Percentiles rank a stretch among this genome's conserved stretches.
Evolutionary conservation across 2,329 filamentous ascomycete species (phyloP).

Genomic region (Aspergillus latus): DNA sequence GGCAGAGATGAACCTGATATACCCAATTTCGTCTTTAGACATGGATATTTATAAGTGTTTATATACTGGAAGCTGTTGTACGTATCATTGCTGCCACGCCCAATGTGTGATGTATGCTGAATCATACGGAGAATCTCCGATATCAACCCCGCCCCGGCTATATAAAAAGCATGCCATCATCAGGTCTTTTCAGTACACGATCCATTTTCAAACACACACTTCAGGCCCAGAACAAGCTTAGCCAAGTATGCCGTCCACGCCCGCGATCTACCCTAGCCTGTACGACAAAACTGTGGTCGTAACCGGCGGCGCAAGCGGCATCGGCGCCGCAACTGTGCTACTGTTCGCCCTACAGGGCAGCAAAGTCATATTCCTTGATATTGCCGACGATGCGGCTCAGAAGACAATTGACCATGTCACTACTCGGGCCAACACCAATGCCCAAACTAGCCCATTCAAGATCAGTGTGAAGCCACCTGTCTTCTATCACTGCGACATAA

Average conservation of each 20-base stretch:
- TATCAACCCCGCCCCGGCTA: no score
- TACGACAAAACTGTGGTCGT: conserved; percentile 41
- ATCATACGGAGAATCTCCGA: no score
- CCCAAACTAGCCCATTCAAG: background rate
- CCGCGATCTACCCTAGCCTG: conserved; percentile 24
- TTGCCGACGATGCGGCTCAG: conserved; percentile 33
- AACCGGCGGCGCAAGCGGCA: conserved; percentile 50
- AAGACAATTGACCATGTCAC: conserved; percentile 13
- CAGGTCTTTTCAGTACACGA: no score
- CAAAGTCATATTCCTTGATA: conserved; percentile 49
- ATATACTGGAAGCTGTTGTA: no score
- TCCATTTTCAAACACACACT: no score
- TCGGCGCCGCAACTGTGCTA: conserved; percentile 45
- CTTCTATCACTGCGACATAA: conserved; percentile 48
- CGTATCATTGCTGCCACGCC: no score
- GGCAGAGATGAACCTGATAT: no score
- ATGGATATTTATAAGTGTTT: no score
- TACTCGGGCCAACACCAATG: background rate
- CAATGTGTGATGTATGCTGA: no score
- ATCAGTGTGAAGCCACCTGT: conserved; percentile 27
- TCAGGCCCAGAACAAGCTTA: no score
- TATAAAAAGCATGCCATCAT: no score
- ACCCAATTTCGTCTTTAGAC: no score
- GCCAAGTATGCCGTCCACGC: background rate
- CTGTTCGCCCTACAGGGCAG: conserved; percentile 48